phyloP scores from a whole-genome alignment of 192 early-diverging fungal species.

The Entophlyctis helioformis region DNA sequence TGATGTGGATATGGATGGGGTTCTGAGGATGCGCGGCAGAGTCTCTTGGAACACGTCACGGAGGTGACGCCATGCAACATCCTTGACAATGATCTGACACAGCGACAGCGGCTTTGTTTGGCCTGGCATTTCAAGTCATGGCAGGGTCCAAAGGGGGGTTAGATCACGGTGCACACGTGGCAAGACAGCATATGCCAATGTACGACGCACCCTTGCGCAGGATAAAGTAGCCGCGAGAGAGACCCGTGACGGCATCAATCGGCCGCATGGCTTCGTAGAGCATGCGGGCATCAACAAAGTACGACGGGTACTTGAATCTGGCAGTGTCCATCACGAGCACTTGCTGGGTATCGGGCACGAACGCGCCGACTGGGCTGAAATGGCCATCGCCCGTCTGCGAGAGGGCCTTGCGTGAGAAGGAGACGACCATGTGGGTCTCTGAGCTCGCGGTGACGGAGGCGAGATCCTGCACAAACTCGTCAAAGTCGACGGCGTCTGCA shows the following conservation, averaged over 20 bases:
- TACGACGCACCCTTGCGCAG: slow-evolving; percentile 22
- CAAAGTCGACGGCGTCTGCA: slow-evolving; percentile 27
- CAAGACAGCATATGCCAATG: background rate
- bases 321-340: slow-evolving; percentile 83
- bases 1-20: background rate
- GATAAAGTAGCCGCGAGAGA: slow-evolving; percentile 80
- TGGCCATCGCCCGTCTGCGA: slow-evolving; percentile 91
- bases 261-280: slow-evolving; percentile 76
- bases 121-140: slow-evolving; percentile 4
- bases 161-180: slow-evolving; percentile 1
- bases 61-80: background rate
- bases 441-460: slow-evolving; percentile 47
- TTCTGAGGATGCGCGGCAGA: background rate
- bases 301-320: slow-evolving; percentile 83
- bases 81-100: no score
- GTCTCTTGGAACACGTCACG: background rate
- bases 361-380: slow-evolving; percentile 83
- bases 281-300: slow-evolving; percentile 58
- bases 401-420: slow-evolving; percentile 64
- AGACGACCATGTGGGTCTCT: slow-evolving; percentile 78
- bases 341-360: slow-evolving; percentile 54
- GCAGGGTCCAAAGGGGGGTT: slow-evolving; percentile 1
- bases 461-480: slow-evolving; percentile 70
- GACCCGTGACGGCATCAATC: slow-evolving; percentile 66
- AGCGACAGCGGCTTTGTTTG: background rate